A percentile compares a stretch with the other conserved stretches of the same genome.
Evolutionary conservation across 75 land plant species (phyloP).

Genomic region (Sequoia sempervirens): DNA sequence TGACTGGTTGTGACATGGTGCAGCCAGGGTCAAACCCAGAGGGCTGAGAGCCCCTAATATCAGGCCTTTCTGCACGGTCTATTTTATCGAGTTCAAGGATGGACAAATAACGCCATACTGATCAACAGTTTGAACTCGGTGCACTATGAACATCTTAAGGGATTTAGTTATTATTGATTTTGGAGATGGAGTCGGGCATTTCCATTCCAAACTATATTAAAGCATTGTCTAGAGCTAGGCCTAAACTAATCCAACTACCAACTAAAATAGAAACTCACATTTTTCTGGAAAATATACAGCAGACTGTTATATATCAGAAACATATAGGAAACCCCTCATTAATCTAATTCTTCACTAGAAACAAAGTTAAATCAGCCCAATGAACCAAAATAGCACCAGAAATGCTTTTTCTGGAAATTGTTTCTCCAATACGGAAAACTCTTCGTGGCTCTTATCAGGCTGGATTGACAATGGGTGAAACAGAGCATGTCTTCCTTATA

Average conservation of each 20-base stretch:
- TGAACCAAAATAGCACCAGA: not conserved
- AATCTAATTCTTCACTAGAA: constrained; percentile 1
- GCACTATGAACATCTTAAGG: not conserved
- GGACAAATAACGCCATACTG: not conserved
- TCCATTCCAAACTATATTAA: not conserved
- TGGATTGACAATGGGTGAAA: not conserved
- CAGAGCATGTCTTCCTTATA: not conserved
- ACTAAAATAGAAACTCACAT: not conserved
- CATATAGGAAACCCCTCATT: not conserved
- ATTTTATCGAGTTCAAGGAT: not conserved
- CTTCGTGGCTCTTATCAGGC: not conserved
- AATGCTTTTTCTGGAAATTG: not conserved
- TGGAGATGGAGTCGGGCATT: not conserved
- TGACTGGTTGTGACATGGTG: too few relatives aligned
- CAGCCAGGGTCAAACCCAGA: too few relatives aligned
- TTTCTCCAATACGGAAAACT: not conserved
- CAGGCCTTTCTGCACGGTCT: too few relatives aligned
- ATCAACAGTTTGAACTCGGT: not conserved
- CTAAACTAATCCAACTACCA: not conserved
- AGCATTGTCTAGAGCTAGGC: not conserved
- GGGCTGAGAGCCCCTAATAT: too few relatives aligned
- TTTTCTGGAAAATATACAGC: not conserved
- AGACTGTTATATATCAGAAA: not conserved
- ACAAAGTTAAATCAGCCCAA: not conserved
- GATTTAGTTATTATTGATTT: not conserved